Conservation (phyloP, 768 basidiomycete genomes). For the Ramaria sp. region DNA sequence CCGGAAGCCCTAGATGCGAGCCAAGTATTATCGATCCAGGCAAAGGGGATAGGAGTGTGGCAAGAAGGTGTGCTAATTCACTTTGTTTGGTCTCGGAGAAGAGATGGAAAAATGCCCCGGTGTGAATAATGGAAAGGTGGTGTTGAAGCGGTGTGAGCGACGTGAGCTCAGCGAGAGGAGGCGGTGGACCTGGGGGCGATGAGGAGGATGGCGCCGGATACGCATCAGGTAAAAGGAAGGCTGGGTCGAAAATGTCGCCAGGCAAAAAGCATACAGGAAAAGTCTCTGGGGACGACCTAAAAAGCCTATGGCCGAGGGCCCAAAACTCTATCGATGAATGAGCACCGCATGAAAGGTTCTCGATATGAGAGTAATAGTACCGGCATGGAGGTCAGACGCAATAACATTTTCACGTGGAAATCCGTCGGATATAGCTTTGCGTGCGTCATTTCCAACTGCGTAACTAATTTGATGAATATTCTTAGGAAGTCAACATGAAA, state of each 20-base stretch:
- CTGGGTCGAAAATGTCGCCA: slow-evolving; percentile 10
- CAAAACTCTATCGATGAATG: slow-evolving; percentile 8
- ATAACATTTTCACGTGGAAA: slow-evolving; percentile 10
- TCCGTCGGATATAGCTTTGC: slow-evolving; percentile 10
- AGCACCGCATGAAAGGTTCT: background rate
- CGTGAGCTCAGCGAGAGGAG: slow-evolving; percentile 4
- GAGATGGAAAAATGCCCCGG: slow-evolving; percentile 15
- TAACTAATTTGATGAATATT: slow-evolving; percentile 12
- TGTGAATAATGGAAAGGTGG: slow-evolving; percentile 11
- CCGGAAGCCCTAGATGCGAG: slow-evolving; percentile 5
- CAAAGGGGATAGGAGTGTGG: slow-evolving; percentile 9
- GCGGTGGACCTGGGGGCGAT: background rate
- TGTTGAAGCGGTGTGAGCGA: slow-evolving; percentile 10
- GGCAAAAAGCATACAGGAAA: slow-evolving; percentile 9
- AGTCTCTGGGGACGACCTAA: slow-evolving; percentile 2
- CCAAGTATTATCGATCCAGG: slow-evolving; percentile 15
- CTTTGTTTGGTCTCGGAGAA: slow-evolving; percentile 11
- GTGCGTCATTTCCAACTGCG: slow-evolving; percentile 10
- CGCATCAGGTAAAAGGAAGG: background rate
- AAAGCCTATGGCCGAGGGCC: slow-evolving; percentile 14
- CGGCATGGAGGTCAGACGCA: slow-evolving; percentile 7
- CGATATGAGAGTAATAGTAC: background rate
- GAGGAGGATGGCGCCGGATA: background rate
- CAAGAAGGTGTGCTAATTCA: slow-evolving; percentile 10
- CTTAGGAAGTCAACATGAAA: slow-evolving; percentile 7